Conservation (phyloP, 1,139 yeast genomes). For the Yamadazyma aaseri region DNA sequence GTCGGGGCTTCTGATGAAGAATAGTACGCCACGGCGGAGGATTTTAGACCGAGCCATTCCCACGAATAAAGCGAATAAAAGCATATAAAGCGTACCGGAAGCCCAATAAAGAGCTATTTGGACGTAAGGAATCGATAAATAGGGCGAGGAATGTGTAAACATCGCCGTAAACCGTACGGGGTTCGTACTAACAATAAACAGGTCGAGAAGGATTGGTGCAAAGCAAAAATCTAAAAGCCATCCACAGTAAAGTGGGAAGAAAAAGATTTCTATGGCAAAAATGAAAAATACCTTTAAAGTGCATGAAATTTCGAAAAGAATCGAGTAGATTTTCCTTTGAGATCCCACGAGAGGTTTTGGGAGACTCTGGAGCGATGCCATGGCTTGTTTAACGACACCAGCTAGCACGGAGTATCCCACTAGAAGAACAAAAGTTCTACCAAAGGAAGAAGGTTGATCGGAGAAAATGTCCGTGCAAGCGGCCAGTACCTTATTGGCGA, state of each 20-base stretch:
- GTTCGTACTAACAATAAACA: slow-evolving; percentile 12
- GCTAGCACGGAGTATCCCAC: slow-evolving; percentile 42
- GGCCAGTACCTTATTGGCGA: too few species aligned
- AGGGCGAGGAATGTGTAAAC: slow-evolving; percentile 23
- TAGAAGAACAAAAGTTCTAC: slow-evolving; percentile 31
- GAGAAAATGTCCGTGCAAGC: too few species aligned
- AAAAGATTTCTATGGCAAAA: slow-evolving; percentile 73
- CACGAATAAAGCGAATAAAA: slow-evolving; percentile 78
- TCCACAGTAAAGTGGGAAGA: slow-evolving; percentile 90
- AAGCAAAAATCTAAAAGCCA: slow-evolving; percentile 67
- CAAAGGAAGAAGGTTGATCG: slow-evolving; percentile 14
- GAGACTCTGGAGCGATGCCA: slow-evolving; percentile 35
- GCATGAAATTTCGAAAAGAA: slow-evolving; percentile 49
- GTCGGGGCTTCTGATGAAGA: slow-evolving; percentile 90
- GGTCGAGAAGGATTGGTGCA: slow-evolving; percentile 48
- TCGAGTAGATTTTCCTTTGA: slow-evolving; percentile 48
- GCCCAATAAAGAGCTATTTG: slow-evolving; percentile 56
- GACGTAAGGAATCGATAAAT: slow-evolving; percentile 22
- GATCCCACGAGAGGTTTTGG: slow-evolving; percentile 48
- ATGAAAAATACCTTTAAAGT: slow-evolving; percentile 74
- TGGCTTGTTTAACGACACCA: slow-evolving; percentile 25
- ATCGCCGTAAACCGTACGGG: slow-evolving; percentile 17
- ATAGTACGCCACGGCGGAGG: slow-evolving; percentile 84
- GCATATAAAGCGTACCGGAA: slow-evolving; percentile 84
- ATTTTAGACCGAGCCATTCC: slow-evolving; percentile 75